phyloP scores from a whole-genome alignment of 2,329 filamentous ascomycete species.

The Cytospora piceicola region DNA sequence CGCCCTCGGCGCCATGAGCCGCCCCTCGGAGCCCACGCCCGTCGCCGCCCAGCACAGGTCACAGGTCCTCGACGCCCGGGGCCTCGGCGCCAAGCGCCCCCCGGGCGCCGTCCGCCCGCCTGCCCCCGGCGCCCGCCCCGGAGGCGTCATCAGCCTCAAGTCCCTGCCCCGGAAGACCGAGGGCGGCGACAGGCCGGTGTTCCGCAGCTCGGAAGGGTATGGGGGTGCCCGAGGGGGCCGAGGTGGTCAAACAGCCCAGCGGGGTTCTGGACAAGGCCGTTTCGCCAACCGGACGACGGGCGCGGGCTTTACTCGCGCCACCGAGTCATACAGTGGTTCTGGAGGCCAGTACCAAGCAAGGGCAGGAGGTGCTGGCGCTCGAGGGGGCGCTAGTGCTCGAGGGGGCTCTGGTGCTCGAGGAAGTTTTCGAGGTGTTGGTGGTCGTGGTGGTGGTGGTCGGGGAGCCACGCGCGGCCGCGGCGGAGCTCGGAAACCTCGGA shows the following conservation, averaged over 20 bases:
- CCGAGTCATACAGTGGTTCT: not conserved
- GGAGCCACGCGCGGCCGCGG: slow-evolving; percentile 5
- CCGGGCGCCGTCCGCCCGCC: not conserved
- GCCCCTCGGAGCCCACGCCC: slow-evolving; percentile 8
- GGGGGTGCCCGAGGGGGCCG: not conserved
- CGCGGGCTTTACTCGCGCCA: not conserved
- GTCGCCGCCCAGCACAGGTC: not conserved
- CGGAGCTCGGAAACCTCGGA: not conserved
- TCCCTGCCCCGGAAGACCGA: slow-evolving; percentile 23
- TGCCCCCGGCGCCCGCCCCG: not conserved
- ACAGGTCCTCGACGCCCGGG: not conserved
- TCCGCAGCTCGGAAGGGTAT: not conserved
- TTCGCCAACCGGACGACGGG: not conserved
- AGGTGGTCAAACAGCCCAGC: not conserved
- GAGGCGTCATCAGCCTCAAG: slow-evolving; percentile 26
- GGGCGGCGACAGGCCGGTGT: not conserved
- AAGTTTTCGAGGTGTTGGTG: no score
- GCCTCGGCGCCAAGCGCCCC: not conserved
- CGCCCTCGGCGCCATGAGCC: slow-evolving; percentile 26
- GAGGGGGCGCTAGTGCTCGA: not conserved
- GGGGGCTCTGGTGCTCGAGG: not conserved
- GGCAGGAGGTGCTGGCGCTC: not conserved
- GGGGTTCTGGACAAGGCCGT: not conserved
- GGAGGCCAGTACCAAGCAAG: not conserved
- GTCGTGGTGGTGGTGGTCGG: not conserved